Percentiles rank a stretch among this genome's conserved stretches.
Evolutionary conservation across 1,284 basidiomycete species (phyloP).

Genomic region (Ceratobasidium sp.): DNA sequence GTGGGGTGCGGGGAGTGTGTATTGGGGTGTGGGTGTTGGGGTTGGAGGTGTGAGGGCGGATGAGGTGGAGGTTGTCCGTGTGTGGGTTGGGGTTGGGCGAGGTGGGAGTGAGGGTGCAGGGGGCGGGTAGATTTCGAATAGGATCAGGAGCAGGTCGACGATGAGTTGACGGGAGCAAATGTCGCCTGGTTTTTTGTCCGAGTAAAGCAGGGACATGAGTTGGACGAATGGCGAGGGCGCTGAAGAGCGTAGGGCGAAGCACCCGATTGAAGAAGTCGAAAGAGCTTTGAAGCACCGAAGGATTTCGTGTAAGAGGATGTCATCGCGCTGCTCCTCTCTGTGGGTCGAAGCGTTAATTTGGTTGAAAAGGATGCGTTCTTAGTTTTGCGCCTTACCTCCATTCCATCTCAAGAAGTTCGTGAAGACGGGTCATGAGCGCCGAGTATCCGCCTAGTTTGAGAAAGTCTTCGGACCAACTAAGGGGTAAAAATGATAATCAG

Average conservation of each 20-base stretch:
- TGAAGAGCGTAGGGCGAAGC: slow-evolving; percentile 82
- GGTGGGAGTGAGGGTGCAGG: slow-evolving; percentile 68
- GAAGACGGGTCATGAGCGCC: slow-evolving; percentile 84
- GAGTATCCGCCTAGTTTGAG: slow-evolving; percentile 86
- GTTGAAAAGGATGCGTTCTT: slow-evolving; percentile 26
- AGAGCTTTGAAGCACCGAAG: slow-evolving; percentile 95
- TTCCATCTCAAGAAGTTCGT: slow-evolving; percentile 93
- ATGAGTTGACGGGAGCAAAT: slow-evolving; percentile 90
- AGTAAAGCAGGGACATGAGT: slow-evolving; percentile 87
- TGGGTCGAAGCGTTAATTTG: not conserved
- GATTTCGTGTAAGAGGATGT: slow-evolving; percentile 92
- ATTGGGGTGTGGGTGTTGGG: slow-evolving; percentile 63
- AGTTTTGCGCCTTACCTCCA: slow-evolving; percentile 78
- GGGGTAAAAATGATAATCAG: slow-evolving; percentile 49
- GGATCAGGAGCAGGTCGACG: slow-evolving; percentile 81
- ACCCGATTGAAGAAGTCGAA: slow-evolving; percentile 87
- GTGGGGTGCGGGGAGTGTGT: slow-evolving; percentile 78
- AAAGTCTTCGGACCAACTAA: slow-evolving; percentile 92
- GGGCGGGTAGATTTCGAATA: slow-evolving; percentile 85
- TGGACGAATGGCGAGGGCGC: slow-evolving; percentile 89
- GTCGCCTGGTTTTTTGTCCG: slow-evolving; percentile 97
- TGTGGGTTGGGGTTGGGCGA: slow-evolving; percentile 51
- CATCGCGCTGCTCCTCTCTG: slow-evolving; percentile 98
- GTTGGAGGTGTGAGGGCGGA: slow-evolving; percentile 52
- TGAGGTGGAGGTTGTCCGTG: slow-evolving; percentile 53